Base-by-base conservation (phyloP, 768 basidiomycete genomes). In the Stropharia rugosoannulata region DNA sequence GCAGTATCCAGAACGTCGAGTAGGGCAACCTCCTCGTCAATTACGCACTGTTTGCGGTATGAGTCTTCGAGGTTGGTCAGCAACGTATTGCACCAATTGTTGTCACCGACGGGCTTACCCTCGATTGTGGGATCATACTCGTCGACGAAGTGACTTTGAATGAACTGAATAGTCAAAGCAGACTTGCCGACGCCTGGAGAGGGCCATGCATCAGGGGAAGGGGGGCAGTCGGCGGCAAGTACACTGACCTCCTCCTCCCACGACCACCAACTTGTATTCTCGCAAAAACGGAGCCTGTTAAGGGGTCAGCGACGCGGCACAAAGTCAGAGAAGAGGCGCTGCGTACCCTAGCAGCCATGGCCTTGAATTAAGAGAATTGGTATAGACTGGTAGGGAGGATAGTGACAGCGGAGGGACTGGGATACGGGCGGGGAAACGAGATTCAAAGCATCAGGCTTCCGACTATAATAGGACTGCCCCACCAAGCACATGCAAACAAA, bases 181-280 rank as follows among this genome's bases (percentile, higher is more conserved):
- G 93, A 95, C 80, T 98, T 78, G 58, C 76, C 73, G 54, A 76
- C 74, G 73, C 81, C 81, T 82, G 15, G 13, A 5, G 46, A 47
- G 1, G 38, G 16, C 25, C 16, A 35, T 18, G 38, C 36, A 19
- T 19, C 25, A 27, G 18, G 50, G 27, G 45, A 5, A 10, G 49
- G 35, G 57, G 36, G 8, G 8, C 15, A 36, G 49, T 48, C 46
- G 48, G 54, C 45, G 35, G 22, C 38, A 41, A 12, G 16, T 43
- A 54, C 52, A 32, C 54, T 49, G 29, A 90, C 95, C 95, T 83
- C 95, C 96, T 68, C 96, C 96, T 47, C 96, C 96, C 59, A 98
- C 96, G 60, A 98, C 96, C 61, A 98, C 96, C 57, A 98, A 86
- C 80, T 98, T 98, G 78, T 98, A 98, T 71, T 98, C 96, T 65